These are phyloP conservation scores for Chlorella sp. DNA, from an alignment of 139 green algal genomes.

Conservation along the genomic window DNA sequence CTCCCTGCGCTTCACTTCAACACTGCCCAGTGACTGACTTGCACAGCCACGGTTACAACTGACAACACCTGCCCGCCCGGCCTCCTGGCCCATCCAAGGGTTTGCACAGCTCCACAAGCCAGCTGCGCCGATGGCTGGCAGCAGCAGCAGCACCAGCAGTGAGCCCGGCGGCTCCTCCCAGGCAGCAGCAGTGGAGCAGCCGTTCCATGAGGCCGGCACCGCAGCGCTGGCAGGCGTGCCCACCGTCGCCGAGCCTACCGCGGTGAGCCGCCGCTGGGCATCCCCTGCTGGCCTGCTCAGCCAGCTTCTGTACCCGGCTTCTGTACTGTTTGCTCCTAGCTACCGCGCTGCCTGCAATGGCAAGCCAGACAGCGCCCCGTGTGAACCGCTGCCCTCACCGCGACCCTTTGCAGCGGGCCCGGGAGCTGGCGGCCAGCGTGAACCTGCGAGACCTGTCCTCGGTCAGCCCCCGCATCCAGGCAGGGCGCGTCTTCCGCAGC, in stretches of 20 bases:
- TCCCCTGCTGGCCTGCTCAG: not conserved
- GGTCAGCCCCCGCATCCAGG: conserved; percentile 3
- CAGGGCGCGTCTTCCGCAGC: conserved; percentile 23
- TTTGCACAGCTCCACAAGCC: not conserved
- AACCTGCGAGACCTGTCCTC: conserved; percentile 23
- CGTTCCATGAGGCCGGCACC: not conserved
- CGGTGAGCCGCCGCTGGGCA: not conserved
- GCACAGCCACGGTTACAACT: not conserved
- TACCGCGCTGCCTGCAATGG: too few relatives aligned
- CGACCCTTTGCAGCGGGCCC: not conserved
- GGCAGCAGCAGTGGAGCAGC: not conserved
- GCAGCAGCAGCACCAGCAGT: not conserved
- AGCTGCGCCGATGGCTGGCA: not conserved
- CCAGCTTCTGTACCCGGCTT: not conserved
- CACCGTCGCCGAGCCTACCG: not conserved
- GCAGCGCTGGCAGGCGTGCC: not conserved
- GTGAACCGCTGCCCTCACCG: not conserved
- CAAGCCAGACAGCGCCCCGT: too few relatives aligned
- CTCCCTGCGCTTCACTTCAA: not conserved
- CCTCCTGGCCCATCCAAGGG: too few relatives aligned
- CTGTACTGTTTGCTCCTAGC: not conserved
- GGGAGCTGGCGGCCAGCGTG: not conserved
- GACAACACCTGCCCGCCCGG: too few relatives aligned
- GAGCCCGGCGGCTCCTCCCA: not conserved
- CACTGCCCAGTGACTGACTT: too few relatives aligned